Percentiles rank a stretch among this genome's conserved stretches.
These are phyloP conservation scores for Apophysomyces ossiformis DNA, from an alignment of 371 early-diverging fungal genomes.

Conservation along the genomic window DNA sequence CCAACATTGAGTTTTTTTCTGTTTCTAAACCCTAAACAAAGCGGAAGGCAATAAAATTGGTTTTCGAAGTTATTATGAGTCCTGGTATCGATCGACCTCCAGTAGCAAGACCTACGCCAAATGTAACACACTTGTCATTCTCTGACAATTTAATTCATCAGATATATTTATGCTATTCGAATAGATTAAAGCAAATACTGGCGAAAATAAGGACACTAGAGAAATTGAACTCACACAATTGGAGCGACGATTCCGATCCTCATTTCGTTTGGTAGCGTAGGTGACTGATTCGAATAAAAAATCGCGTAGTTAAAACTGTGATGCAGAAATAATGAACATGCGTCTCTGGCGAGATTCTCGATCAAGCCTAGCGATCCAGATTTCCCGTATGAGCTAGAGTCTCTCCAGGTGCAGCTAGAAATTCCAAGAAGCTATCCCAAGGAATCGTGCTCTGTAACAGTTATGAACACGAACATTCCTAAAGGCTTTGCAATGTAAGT, in stretches of 20 bases:
- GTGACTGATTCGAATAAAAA: not conserved
- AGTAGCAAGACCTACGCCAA: not conserved
- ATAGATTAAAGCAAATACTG: not conserved
- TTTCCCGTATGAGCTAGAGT: constrained; percentile 74
- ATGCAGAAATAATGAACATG: constrained; percentile 27
- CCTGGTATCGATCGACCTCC: not conserved
- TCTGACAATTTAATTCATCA: not conserved
- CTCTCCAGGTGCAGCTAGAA: constrained; percentile 54
- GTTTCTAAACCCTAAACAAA: too few species aligned
- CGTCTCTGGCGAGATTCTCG: constrained; percentile 43
- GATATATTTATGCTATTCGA: not conserved
- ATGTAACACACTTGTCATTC: not conserved
- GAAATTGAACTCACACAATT: constrained; percentile 23
- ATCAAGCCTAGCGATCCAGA: constrained; percentile 74
- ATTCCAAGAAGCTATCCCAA: constrained; percentile 57
- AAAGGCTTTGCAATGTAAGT: constrained; percentile 61
- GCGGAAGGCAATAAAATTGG: too few species aligned
- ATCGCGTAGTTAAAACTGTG: not conserved
- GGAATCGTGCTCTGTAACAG: constrained; percentile 43
- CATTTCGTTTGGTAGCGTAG: constrained; percentile 22
- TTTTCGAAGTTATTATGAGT: too few species aligned
- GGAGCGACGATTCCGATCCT: constrained; percentile 25
- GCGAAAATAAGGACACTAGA: not conserved
- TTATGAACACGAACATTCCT: constrained; percentile 70
- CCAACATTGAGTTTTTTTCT: too few species aligned